Evolutionary conservation across 371 early-diverging fungal genomes (phyloP).

Genomic region (Mucor indicus): DNA sequence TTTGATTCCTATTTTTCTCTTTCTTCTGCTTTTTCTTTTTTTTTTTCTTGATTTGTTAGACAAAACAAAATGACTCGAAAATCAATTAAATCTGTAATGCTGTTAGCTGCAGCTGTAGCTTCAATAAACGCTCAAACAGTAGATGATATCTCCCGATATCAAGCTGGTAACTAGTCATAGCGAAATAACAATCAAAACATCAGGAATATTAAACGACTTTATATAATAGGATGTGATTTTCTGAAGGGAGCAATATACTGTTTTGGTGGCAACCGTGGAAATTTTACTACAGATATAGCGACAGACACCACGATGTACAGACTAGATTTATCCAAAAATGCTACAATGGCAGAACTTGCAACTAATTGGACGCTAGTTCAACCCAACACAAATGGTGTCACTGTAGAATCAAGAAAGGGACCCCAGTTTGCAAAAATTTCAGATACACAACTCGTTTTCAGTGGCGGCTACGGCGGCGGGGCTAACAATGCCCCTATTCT

Average conservation of each 20-base stretch:
- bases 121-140: too few relatives aligned
- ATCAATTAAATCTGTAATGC: too few relatives aligned
- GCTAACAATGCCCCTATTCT: not conserved
- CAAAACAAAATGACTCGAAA: too few relatives aligned
- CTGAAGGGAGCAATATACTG: not conserved
- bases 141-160: too few relatives aligned
- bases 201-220: too few relatives aligned
- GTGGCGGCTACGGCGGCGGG: not conserved
- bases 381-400: not conserved
- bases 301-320: not conserved
- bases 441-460: not conserved
- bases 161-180: too few relatives aligned
- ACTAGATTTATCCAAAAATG: not conserved
- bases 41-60: too few relatives aligned
- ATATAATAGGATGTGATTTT: not conserved
- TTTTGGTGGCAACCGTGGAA: not conserved
- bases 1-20: too few relatives aligned
- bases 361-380: not conserved
- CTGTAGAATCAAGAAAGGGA: not conserved
- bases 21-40: too few relatives aligned
- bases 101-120: too few relatives aligned
- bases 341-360: not conserved
- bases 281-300: not conserved
- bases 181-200: too few relatives aligned
- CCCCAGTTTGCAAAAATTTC: not conserved